Percentiles rank a stretch among this genome's conserved stretches.
phyloP scores from a whole-genome alignment of 1,139 yeast genomes.

The Geotrichum europaeum region DNA sequence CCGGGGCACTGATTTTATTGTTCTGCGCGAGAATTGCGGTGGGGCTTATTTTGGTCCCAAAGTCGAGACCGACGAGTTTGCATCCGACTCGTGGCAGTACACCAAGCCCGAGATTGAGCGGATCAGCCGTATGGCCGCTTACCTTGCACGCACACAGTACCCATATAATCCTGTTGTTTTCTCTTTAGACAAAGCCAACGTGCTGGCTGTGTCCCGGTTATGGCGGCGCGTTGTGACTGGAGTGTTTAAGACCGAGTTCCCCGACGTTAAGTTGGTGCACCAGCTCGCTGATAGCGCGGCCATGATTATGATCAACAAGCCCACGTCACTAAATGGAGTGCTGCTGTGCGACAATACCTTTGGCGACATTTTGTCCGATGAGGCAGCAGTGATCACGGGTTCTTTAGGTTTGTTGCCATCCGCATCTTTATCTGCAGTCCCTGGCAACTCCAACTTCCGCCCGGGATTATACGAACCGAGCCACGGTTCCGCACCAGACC shows the following conservation, averaged over 20 bases:
- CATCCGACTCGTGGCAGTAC: conserved; percentile 79
- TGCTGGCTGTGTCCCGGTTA: conserved; percentile 74
- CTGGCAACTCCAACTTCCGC: conserved; percentile 57
- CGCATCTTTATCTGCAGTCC: conserved; percentile 78
- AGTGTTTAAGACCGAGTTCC: conserved; percentile 67
- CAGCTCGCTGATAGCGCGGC: conserved; percentile 88
- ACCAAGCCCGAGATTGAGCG: conserved; percentile 72
- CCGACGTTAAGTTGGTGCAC: conserved; percentile 64
- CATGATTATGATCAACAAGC: conserved; percentile 74
- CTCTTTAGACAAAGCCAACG: conserved; percentile 86
- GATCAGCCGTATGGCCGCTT: conserved; percentile 86
- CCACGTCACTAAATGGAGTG: conserved; percentile 73
- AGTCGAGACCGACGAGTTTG: conserved; percentile 66
- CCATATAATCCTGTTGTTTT: conserved; percentile 72
- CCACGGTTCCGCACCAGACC: conserved; percentile 92
- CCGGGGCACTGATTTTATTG: conserved; percentile 70
- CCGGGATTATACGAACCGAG: conserved; percentile 90
- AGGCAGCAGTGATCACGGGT: conserved; percentile 84
- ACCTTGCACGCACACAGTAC: conserved; percentile 63
- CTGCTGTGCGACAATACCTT: conserved; percentile 80
- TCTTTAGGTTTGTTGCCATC: conserved; percentile 79
- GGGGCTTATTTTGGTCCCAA: conserved; percentile 86
- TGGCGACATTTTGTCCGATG: conserved; percentile 84
- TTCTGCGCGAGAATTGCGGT: conserved; percentile 82
- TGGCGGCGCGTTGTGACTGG: conserved; percentile 81